A percentile compares a stretch with the other conserved stretches of the same genome.
These are phyloP conservation scores for Ogataea zsoltii DNA, from an alignment of 805 yeast species.

Conservation along the genomic window DNA sequence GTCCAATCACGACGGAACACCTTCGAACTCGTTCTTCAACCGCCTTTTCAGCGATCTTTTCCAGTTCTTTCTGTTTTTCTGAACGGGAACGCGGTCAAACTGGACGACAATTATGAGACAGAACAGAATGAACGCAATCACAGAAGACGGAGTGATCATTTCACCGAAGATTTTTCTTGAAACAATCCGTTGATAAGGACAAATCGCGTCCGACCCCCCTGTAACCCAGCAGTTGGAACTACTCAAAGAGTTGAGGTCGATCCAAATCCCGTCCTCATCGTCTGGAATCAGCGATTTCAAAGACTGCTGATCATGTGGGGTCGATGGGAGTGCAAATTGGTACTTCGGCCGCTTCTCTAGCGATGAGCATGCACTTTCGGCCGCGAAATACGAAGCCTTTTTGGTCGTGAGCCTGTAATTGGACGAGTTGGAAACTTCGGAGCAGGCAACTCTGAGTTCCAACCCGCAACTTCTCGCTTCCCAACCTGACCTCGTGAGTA, in stretches of 20 bases:
- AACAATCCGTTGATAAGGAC: constrained; percentile 71
- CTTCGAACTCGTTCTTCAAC: constrained; percentile 72
- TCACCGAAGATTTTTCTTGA: constrained; percentile 57
- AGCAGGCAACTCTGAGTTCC: constrained; percentile 56
- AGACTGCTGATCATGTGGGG: constrained; percentile 46
- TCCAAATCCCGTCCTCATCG: constrained; percentile 57
- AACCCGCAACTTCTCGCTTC: constrained; percentile 65
- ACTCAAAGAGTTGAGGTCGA: constrained; percentile 77
- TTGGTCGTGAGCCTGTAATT: constrained; percentile 44
- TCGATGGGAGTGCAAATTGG: constrained; percentile 48
- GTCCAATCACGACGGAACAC: constrained; percentile 73
- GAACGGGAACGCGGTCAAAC: constrained; percentile 65
- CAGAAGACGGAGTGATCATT: constrained; percentile 67
- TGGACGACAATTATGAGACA: constrained; percentile 55
- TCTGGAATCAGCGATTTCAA: constrained; percentile 23
- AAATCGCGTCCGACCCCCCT: constrained; percentile 74
- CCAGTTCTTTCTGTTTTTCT: constrained; percentile 68
- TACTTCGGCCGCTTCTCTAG: constrained; percentile 30
- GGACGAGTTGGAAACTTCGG: constrained; percentile 38
- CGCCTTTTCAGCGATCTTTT: constrained; percentile 54
- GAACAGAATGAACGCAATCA: constrained; percentile 55
- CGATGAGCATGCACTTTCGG: constrained; percentile 32
- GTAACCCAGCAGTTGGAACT: constrained; percentile 78
- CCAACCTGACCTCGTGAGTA: constrained; percentile 54
- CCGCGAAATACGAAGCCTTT: constrained; percentile 46